Conservation (phyloP, 129 eudicot genomes). For the sunflower (Helianthus annuus) region DNA sequence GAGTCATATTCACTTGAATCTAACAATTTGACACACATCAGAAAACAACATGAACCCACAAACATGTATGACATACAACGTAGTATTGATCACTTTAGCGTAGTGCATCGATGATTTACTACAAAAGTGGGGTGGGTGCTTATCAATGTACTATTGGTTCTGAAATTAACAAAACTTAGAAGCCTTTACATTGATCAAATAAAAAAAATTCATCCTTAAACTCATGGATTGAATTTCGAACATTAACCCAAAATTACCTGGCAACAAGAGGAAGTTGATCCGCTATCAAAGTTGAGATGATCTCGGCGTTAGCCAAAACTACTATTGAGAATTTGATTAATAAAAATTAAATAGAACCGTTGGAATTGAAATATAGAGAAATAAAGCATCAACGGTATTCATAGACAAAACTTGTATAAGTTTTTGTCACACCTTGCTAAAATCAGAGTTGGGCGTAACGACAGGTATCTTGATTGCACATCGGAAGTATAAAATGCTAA, state of each 20-base stretch:
- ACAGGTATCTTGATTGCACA: too few relatives aligned
- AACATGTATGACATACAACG: too few relatives aligned
- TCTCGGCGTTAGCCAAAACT: not conserved
- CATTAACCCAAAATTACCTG: not conserved
- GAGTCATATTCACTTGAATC: too few relatives aligned
- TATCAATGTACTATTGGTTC: too few relatives aligned
- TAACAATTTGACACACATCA: too few relatives aligned
- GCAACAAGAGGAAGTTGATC: not conserved
- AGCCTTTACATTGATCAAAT: not conserved
- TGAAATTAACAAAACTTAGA: not conserved
- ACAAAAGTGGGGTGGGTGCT: too few relatives aligned
- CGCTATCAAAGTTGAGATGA: constrained; percentile 6
- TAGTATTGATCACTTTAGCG: too few relatives aligned
- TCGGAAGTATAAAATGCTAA: too few relatives aligned
- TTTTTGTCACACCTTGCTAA: not conserved
- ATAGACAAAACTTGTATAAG: not conserved
- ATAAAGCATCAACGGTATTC: not conserved
- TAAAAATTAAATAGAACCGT: not conserved
- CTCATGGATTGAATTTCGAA: not conserved
- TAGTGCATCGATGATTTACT: too few relatives aligned
- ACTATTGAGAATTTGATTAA: not conserved
- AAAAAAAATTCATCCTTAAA: not conserved
- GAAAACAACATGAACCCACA: too few relatives aligned
- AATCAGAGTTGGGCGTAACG: too few relatives aligned
- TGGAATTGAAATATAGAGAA: not conserved